Evolutionary conservation across 768 basidiomycete species (phyloP), one percentile per base, ranked within the genome.

Genomic region (Boletus pseudo-olivaceus): DNA sequence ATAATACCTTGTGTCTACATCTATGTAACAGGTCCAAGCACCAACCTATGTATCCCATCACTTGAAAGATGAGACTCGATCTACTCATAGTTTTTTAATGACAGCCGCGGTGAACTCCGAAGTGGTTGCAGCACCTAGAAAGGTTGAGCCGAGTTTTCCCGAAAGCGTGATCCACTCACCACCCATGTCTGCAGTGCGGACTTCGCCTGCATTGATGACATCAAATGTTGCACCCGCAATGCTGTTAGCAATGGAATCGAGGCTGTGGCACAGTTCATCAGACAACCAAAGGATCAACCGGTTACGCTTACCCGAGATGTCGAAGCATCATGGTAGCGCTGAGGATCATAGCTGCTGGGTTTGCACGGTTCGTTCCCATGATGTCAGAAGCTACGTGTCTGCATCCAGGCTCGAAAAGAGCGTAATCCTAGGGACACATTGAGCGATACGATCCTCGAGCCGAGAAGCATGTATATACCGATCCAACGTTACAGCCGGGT

Each of bases 351-450:
- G 96, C 97, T 43, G 95, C 89, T 14, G 97, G 97, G 78, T 99
- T 99, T 58, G 93, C 93, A 59, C 87, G 85, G 78, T 93, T 90
- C 56, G 90, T 92, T 61, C 93, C 93, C 87, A 96, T 98, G 74
- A 98, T 93, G 65, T 97, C 94, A 65, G 87, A 86, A 48, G 92
- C 91, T 62, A 93, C 90, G 68, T 93, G 92, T 73, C 96, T 87
- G 75, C 97, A 98, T 67, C 97, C 97, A 33, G 97, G 97, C 73
- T 99, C 97, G 70, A 99, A 99, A 50, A 99, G 81, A 26, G 97
- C 97, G 70, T 93, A 98, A 73, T 98, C 97, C 87, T 91, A 33
- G 32, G 34, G 30, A 5, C 5, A 29, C 5, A 17, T 39, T 54
- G 35, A 50, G 43, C 44, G 23, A 49, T 32, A 23, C 4, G 19